phyloP scores from a whole-genome alignment of 768 basidiomycete species.

The Zangia roseola region DNA sequence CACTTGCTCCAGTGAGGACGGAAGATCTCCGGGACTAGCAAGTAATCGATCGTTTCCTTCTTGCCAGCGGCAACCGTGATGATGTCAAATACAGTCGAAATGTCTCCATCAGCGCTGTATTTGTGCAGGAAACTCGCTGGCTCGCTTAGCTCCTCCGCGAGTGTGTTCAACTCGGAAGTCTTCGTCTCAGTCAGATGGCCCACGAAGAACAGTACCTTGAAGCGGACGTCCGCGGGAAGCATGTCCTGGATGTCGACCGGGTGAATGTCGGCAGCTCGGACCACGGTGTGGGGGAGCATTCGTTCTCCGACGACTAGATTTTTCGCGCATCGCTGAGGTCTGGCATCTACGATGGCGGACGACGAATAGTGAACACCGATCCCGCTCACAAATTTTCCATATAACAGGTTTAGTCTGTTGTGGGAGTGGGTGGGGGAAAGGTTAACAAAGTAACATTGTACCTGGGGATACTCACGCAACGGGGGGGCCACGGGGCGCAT shows the following conservation, averaged over 20 bases:
- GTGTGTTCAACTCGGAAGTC: conserved; percentile 16
- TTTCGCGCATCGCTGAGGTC: conserved; percentile 31
- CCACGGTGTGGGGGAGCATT: conserved; percentile 35
- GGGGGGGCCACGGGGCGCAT: conserved; percentile 36
- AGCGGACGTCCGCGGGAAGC: conserved; percentile 37
- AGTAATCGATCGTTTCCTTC: conserved; percentile 35
- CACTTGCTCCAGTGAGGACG: conserved; percentile 45
- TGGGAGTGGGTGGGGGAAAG: neutral
- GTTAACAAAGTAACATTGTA: neutral
- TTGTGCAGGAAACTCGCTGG: conserved; percentile 30
- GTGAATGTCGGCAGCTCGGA: conserved; percentile 36
- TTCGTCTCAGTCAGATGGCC: conserved; percentile 28
- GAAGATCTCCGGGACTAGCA: conserved; percentile 34
- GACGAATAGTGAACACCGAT: conserved; percentile 41
- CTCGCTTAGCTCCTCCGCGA: conserved; percentile 29
- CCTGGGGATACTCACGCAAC: conserved; percentile 22
- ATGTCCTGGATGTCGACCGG: conserved; percentile 42
- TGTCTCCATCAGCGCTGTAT: conserved; percentile 20
- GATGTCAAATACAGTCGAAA: conserved; percentile 32
- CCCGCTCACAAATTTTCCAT: conserved; percentile 38
- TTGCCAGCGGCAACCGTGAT: conserved; percentile 25
- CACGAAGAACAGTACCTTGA: conserved; percentile 38
- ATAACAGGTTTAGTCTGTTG: conserved; percentile 36
- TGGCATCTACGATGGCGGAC: conserved; percentile 34
- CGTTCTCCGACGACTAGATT: conserved; percentile 38